Evolutionary conservation across 179 eudicot species (phyloP).

Genomic region (Silene noctiflora): DNA sequence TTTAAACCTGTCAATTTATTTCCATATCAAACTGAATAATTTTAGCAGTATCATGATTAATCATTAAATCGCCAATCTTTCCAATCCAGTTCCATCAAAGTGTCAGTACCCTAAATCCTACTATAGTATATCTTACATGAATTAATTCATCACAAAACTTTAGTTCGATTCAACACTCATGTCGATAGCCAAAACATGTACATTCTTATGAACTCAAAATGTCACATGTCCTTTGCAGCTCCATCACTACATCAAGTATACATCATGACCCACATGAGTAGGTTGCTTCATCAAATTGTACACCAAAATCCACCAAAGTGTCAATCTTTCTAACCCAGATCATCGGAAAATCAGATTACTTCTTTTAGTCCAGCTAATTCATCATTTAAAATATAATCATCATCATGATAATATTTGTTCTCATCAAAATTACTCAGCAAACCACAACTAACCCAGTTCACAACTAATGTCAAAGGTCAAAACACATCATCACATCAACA

Average conservation of each 20-base stretch:
- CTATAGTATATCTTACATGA: not conserved
- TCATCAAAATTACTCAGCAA: no score
- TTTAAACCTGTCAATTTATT: not conserved
- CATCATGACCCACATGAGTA: not conserved
- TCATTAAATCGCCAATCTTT: not conserved
- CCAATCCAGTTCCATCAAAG: not conserved
- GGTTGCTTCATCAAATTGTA: not conserved
- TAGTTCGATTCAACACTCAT: not conserved
- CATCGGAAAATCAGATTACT: not conserved
- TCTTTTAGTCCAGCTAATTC: no score
- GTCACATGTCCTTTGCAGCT: not conserved
- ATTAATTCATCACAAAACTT: no score
- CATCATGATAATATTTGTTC: no score
- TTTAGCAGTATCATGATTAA: not conserved
- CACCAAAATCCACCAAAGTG: not conserved
- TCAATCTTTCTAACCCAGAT: not conserved
- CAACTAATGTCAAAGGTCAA: not conserved
- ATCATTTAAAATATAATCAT: no score
- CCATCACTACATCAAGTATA: no score
- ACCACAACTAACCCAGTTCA: not conserved
- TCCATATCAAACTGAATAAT: not conserved
- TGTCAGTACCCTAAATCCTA: not conserved
- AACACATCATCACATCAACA: not conserved
- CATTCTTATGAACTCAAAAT: not conserved
- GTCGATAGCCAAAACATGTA: not conserved